Evolutionary conservation across 345 rosid genomes (phyloP).

Genomic region (Heritiera littoralis): DNA sequence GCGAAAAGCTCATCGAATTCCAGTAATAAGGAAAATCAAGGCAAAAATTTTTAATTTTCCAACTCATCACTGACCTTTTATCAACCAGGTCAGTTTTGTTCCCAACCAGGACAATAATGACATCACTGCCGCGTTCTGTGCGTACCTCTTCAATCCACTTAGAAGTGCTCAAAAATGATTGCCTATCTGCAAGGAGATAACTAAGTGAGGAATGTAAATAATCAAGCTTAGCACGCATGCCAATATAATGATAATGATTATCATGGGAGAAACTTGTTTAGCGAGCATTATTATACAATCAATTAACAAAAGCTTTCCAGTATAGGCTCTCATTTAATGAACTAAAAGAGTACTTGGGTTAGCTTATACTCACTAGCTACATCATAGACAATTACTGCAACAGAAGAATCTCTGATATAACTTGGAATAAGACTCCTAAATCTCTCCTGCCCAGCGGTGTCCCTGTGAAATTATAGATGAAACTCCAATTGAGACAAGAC

Average conservation of each 20-base stretch:
- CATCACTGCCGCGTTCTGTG: slow-evolving; percentile 83
- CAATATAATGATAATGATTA: too few species aligned
- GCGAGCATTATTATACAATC: not conserved
- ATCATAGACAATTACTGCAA: slow-evolving; percentile 91
- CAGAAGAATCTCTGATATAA: slow-evolving; percentile 93
- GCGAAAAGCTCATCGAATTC: not conserved
- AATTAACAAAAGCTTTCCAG: not conserved
- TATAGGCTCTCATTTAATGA: not conserved
- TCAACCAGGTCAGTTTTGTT: slow-evolving; percentile 91
- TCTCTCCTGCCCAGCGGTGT: slow-evolving; percentile 96
- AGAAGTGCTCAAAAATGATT: slow-evolving; percentile 78
- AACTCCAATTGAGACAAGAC: not conserved
- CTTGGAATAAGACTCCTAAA: slow-evolving; percentile 94
- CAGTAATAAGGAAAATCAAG: slow-evolving; percentile 2
- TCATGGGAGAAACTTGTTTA: not conserved
- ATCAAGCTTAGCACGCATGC: not conserved
- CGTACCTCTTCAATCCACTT: slow-evolving; percentile 96
- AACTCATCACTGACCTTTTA: slow-evolving; percentile 48
- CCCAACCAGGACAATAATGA: slow-evolving; percentile 84
- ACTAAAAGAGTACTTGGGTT: not conserved
- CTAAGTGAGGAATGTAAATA: slow-evolving; percentile 15
- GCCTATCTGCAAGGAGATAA: slow-evolving; percentile 58
- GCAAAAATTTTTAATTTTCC: not conserved
- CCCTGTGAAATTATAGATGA: slow-evolving; percentile 48
- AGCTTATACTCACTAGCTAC: slow-evolving; percentile 67